These are phyloP conservation scores for Scheffersomyces stambukii DNA, from an alignment of 1,139 yeast genomes.

Conservation along the genomic window DNA sequence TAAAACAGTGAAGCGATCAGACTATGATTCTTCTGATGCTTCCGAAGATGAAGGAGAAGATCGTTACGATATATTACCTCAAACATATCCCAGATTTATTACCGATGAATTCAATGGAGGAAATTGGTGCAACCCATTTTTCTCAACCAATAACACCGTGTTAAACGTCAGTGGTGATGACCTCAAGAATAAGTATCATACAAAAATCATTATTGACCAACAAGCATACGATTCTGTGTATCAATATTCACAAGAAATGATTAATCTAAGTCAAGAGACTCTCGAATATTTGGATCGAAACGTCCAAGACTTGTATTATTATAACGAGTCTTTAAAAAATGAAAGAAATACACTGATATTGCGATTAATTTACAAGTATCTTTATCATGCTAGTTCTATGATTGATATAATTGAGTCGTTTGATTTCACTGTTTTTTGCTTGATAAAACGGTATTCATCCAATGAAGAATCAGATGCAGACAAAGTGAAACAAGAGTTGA, in stretches of 20 bases:
- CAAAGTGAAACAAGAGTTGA: background rate
- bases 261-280: conserved; percentile 35
- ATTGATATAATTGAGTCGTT: conserved; percentile 55
- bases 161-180: conserved; percentile 46
- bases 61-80: conserved; percentile 47
- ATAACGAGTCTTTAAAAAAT: conserved; percentile 31
- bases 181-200: conserved; percentile 38
- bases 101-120: conserved; percentile 67
- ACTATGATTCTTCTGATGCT: conserved; percentile 39
- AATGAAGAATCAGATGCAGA: conserved; percentile 18
- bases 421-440: conserved; percentile 56
- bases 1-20: conserved; percentile 28
- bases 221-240: conserved; percentile 40
- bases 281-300: conserved; percentile 35
- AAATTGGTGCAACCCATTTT: conserved; percentile 68
- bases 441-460: conserved; percentile 26
- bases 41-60: conserved; percentile 34
- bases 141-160: conserved; percentile 35
- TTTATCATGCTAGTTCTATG: conserved; percentile 47
- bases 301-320: conserved; percentile 30
- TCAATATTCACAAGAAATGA: conserved; percentile 34
- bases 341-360: conserved; percentile 53
- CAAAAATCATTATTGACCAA: conserved; percentile 48
- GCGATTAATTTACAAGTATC: conserved; percentile 48
- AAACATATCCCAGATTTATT: conserved; percentile 63